phyloP scores from a whole-genome alignment of 495 filamentous ascomycete species.

The Mycothermus thermophilus region DNA sequence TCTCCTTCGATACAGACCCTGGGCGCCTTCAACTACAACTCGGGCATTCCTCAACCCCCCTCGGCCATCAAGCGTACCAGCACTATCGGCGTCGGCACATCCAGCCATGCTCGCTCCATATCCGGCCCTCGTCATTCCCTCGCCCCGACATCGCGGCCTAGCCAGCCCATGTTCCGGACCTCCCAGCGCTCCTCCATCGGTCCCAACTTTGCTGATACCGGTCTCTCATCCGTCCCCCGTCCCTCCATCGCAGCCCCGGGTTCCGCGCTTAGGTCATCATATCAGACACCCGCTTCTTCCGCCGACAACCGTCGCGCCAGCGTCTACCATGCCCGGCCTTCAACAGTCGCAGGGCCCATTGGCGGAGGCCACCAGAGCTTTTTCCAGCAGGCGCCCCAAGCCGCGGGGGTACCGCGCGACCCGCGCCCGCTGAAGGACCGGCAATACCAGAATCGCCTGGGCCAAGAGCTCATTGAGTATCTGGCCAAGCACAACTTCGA shows the following conservation, averaged over 20 bases:
- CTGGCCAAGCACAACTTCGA: slow-evolving; percentile 85
- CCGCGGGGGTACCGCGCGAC: slow-evolving; percentile 68
- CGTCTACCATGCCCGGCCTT: slow-evolving; percentile 57
- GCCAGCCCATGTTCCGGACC: slow-evolving; percentile 71
- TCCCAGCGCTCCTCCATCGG: slow-evolving; percentile 71
- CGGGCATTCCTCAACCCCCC: slow-evolving; percentile 73
- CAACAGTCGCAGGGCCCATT: slow-evolving; percentile 38
- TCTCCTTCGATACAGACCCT: slow-evolving; percentile 46
- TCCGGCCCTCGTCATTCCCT: slow-evolving; percentile 79
- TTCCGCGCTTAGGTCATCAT: slow-evolving; percentile 46
- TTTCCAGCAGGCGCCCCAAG: slow-evolving; percentile 70
- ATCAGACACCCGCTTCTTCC: slow-evolving; percentile 29
- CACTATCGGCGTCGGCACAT: slow-evolving; percentile 57
- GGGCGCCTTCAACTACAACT: slow-evolving; percentile 61
- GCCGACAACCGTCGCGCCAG: slow-evolving; percentile 66
- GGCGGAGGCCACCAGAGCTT: slow-evolving; percentile 65
- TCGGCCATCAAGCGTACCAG: slow-evolving; percentile 93
- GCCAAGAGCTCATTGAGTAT: slow-evolving; percentile 83
- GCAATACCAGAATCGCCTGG: slow-evolving; percentile 65
- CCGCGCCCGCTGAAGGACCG: slow-evolving; percentile 79
- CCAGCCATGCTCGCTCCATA: slow-evolving; percentile 59
- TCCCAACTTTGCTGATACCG: slow-evolving; percentile 56
- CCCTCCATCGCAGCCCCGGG: slow-evolving; percentile 65
- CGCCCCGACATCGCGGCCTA: slow-evolving; percentile 53
- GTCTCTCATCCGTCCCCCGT: slow-evolving; percentile 75